Conservation (phyloP, 2,329 filamentous ascomycete genomes). For the Emmonsia crescens region DNA sequence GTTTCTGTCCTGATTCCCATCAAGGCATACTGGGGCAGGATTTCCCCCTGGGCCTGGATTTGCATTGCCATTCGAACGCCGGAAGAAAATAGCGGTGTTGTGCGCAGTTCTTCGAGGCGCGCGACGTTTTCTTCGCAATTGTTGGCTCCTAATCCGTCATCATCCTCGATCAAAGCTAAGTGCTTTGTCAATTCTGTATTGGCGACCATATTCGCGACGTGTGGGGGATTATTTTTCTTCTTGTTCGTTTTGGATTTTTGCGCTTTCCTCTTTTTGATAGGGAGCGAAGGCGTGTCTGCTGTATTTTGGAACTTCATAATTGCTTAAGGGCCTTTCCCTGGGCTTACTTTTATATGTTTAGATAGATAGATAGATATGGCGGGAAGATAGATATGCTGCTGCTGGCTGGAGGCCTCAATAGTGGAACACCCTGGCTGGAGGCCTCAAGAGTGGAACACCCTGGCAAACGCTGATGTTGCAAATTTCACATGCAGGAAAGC, state of each 20-base stretch:
- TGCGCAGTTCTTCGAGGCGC: slow-evolving; percentile 11
- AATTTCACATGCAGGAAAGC: background rate
- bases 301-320: background rate
- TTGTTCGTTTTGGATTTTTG: background rate
- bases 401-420: background rate
- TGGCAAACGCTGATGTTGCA: background rate
- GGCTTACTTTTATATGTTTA: background rate
- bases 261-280: background rate
- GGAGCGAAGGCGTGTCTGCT: too few species aligned
- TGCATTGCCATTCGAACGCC: background rate
- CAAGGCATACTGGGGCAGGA: slow-evolving; percentile 18
- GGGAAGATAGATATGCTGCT: background rate
- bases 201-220: background rate
- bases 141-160: slow-evolving; percentile 6
- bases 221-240: background rate
- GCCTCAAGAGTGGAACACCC: background rate
- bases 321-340: background rate
- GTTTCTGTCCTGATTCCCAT: slow-evolving; percentile 15
- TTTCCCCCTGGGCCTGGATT: background rate
- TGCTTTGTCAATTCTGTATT: background rate
- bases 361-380: background rate
- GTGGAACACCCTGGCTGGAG: background rate
- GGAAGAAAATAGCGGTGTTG: slow-evolving; percentile 13
- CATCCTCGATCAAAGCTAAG: slow-evolving; percentile 7
- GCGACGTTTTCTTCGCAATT: slow-evolving; percentile 1